Conservation (phyloP, 1,284 basidiomycete genomes). For the Puccinia triticina region DNA sequence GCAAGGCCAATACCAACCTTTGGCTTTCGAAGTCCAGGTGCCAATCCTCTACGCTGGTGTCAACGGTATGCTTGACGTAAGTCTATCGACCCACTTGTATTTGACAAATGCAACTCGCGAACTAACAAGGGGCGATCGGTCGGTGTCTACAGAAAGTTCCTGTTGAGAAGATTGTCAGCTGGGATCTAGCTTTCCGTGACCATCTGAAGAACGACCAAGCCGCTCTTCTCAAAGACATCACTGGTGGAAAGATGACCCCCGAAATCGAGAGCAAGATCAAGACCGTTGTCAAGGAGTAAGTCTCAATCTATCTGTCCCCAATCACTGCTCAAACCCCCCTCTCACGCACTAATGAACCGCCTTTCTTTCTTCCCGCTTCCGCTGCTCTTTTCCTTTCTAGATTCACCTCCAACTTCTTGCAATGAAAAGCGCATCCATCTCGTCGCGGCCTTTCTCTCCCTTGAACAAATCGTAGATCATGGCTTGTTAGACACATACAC, state of each 20-base stretch:
- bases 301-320: constrained; percentile 16
- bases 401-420: constrained; percentile 49
- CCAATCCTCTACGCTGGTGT: constrained; percentile 99
- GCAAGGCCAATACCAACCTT: constrained; percentile 95
- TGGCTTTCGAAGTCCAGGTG: constrained; percentile 89
- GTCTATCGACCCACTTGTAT: constrained; percentile 41
- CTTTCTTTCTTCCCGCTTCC: background rate
- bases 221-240: constrained; percentile 67
- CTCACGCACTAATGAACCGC: background rate
- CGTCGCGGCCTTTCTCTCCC: constrained; percentile 1
- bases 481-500: background rate
- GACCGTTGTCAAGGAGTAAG: constrained; percentile 65
- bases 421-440: constrained; percentile 25
- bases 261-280: constrained; percentile 92
- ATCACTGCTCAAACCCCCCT: background rate
- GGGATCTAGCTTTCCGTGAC: constrained; percentile 87
- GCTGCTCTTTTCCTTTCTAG: background rate
- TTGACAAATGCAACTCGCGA: background rate
- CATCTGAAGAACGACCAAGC: constrained; percentile 63
- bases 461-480: background rate
- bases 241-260: constrained; percentile 77
- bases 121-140: constrained; percentile 51
- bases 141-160: constrained; percentile 81
- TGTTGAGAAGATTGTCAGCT: constrained; percentile 89
- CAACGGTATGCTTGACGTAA: constrained; percentile 72